A percentile compares a stretch with the other conserved stretches of the same genome.
phyloP scores from a whole-genome alignment of 2,329 filamentous ascomycete species.

The Beauveria sp. region DNA sequence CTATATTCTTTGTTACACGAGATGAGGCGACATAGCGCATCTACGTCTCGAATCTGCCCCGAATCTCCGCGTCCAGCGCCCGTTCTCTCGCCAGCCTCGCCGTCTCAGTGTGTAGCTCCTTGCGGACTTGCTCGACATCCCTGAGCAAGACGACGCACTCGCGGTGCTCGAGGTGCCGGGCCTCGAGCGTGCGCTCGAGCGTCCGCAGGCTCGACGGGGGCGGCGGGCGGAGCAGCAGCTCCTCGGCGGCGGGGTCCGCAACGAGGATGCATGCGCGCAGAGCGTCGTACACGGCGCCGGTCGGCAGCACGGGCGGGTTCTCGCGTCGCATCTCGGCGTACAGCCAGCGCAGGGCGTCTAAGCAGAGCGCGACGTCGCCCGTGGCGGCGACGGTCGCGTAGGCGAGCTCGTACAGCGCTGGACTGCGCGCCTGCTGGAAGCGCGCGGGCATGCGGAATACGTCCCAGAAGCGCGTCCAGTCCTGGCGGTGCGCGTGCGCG shows the following conservation, averaged over 20 bases:
- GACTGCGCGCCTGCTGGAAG: conserved; percentile 39
- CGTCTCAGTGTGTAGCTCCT: background rate
- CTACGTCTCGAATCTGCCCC: conserved; percentile 1
- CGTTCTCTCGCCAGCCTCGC: conserved; percentile 2
- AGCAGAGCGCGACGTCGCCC: conserved; percentile 35
- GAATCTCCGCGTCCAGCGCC: conserved; percentile 5
- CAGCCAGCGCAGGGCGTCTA: conserved; percentile 42
- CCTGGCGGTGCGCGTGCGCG: conserved; percentile 36
- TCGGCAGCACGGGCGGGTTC: conserved; percentile 37
- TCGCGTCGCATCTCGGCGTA: conserved; percentile 55
- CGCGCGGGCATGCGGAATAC: conserved; percentile 49
- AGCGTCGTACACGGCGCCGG: conserved; percentile 35
- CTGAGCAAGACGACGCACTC: conserved; percentile 26
- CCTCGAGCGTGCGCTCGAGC: conserved; percentile 14
- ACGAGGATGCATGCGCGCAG: conserved; percentile 48
- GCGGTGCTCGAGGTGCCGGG: conserved; percentile 20
- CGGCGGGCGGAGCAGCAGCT: conserved; percentile 18
- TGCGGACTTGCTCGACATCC: conserved; percentile 22
- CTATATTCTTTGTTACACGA: background rate
- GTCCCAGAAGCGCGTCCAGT: conserved; percentile 55
- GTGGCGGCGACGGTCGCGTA: conserved; percentile 42
- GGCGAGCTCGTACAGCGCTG: conserved; percentile 47
- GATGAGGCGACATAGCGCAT: background rate
- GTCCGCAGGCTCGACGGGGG: background rate
- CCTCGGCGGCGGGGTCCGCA: conserved; percentile 44